A percentile compares a stretch with the other conserved stretches of the same genome.
phyloP scores from a whole-genome alignment of 179 eudicot genomes.

The Pouteria campechiana region DNA sequence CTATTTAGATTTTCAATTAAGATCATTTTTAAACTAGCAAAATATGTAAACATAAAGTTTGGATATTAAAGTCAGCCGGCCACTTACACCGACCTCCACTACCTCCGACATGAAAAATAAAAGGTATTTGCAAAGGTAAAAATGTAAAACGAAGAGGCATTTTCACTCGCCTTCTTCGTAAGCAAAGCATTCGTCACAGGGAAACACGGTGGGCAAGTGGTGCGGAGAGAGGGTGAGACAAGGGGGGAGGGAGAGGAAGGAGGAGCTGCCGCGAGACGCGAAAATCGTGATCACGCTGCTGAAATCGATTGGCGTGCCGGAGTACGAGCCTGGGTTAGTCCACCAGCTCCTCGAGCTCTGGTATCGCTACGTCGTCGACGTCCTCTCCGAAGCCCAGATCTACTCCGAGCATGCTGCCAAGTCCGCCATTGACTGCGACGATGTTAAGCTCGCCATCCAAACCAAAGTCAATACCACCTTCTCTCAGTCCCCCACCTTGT shows the following conservation, averaged over 20 bases:
- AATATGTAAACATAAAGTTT: too few species aligned
- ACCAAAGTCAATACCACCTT: constrained; percentile 82
- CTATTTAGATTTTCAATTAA: too few species aligned
- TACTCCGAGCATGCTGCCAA: constrained; percentile 93
- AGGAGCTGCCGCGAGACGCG: constrained; percentile 86
- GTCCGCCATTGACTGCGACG: constrained; percentile 62
- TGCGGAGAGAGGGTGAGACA: too few species aligned
- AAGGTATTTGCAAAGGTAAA: too few species aligned
- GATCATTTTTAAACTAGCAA: too few species aligned
- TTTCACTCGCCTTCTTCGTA: too few species aligned
- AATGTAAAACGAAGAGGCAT: too few species aligned
- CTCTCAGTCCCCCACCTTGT: constrained; percentile 94
- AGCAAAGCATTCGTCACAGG: too few species aligned
- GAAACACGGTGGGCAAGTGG: too few species aligned
- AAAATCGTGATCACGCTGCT: constrained; percentile 68
- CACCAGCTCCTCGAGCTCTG: constrained; percentile 86
- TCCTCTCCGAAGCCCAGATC: constrained; percentile 82
- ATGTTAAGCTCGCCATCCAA: constrained; percentile 84
- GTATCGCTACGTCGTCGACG: constrained; percentile 82
- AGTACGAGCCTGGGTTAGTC: constrained; percentile 80
- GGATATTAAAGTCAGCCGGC: too few species aligned
- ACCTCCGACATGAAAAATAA: too few species aligned
- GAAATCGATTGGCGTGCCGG: constrained; percentile 90
- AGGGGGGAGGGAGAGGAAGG: constrained; percentile 81
- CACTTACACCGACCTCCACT: too few species aligned